These are phyloP conservation scores for Plasmopara viticola DNA, from an alignment of 352 stramenopile species.

Conservation along the genomic window DNA sequence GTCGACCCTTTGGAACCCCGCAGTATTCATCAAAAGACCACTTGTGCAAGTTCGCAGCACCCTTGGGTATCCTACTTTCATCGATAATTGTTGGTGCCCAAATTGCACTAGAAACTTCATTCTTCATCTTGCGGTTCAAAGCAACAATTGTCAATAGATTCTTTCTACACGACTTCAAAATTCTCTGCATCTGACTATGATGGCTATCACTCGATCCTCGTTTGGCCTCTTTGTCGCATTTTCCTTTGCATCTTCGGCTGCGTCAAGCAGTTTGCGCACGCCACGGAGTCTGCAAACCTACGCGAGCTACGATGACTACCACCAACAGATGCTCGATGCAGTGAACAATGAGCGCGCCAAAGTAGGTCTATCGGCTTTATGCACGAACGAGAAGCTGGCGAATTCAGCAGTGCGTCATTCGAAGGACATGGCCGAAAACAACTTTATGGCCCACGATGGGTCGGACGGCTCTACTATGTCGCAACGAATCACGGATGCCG, in stretches of 20 bases:
- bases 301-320: constrained; percentile 23
- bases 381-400: constrained; percentile 38
- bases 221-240: constrained; percentile 17
- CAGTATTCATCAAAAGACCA: background rate
- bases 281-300: constrained; percentile 26
- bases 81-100: too few species aligned
- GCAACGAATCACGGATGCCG: constrained; percentile 32
- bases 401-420: constrained; percentile 23
- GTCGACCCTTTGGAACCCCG: background rate
- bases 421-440: constrained; percentile 37
- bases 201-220: constrained; percentile 17
- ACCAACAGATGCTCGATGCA: constrained; percentile 23
- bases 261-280: constrained; percentile 13
- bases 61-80: too few species aligned
- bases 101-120: too few species aligned
- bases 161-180: background rate
- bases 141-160: background rate
- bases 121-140: background rate
- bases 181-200: constrained; percentile 8
- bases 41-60: too few species aligned
- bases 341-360: constrained; percentile 49
- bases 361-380: constrained; percentile 28
- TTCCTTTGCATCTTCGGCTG: constrained; percentile 5
- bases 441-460: constrained; percentile 52
- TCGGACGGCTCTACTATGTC: constrained; percentile 39